phyloP scores from a whole-genome alignment of 257 asterid species.

The Verbena officinalis region DNA sequence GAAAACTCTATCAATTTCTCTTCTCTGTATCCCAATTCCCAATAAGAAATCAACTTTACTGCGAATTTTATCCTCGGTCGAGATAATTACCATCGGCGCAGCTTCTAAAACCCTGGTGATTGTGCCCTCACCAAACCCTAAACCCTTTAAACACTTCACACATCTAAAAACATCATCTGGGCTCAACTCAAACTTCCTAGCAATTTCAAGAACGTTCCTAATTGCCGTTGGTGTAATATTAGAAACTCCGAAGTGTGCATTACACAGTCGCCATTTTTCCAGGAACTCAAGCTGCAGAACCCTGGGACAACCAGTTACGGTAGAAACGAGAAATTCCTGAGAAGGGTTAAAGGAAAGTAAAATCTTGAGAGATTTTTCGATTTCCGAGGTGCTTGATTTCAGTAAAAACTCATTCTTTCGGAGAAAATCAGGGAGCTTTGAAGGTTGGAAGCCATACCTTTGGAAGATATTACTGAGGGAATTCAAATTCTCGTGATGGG shows the following conservation, averaged over 20 bases:
- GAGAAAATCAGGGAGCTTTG: constrained; percentile 48
- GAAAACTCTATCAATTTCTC: constrained; percentile 51
- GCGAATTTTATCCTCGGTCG: constrained; percentile 39
- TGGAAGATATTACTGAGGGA: constrained; percentile 53
- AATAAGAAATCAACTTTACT: constrained; percentile 50
- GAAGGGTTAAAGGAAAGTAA: constrained; percentile 53
- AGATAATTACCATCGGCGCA: constrained; percentile 52
- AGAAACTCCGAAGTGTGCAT: constrained; percentile 36
- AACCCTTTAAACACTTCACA: constrained; percentile 48
- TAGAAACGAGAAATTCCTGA: constrained; percentile 57
- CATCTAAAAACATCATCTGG: constrained; percentile 47
- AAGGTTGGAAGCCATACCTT: constrained; percentile 63
- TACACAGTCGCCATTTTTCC: constrained; percentile 54
- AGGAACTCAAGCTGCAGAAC: constrained; percentile 53
- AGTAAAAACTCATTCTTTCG: constrained; percentile 50
- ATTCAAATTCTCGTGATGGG: constrained; percentile 33
- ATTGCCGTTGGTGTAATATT: constrained; percentile 38
- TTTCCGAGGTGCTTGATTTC: constrained; percentile 36
- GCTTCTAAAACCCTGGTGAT: constrained; percentile 59
- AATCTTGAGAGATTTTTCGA: constrained; percentile 57
- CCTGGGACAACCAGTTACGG: constrained; percentile 58
- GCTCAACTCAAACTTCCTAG: constrained; percentile 46
- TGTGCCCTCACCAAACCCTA: constrained; percentile 52
- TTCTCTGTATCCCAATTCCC: constrained; percentile 48
- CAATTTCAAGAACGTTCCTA: constrained; percentile 49